Base-by-base conservation (phyloP, 2,329 filamentous ascomycete genomes). In the Aspergillus pseudonomiae region DNA sequence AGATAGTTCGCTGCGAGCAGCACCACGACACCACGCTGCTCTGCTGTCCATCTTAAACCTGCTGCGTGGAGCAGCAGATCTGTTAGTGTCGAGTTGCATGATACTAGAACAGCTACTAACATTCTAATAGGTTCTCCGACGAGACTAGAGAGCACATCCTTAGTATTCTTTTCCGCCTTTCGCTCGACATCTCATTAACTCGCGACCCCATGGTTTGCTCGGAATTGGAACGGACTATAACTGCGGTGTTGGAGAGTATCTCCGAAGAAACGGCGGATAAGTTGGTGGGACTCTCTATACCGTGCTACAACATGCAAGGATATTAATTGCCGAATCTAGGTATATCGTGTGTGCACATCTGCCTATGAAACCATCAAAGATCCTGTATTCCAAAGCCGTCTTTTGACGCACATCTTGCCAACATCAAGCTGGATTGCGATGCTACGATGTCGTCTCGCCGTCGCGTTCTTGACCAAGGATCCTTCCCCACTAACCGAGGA, bases 381-480 rank as follows among this genome's bases (percentile, higher is more conserved):
- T 54, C 62, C 72, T 16, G 68, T 69, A 32, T 73, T 82, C 6
- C 80, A 81, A 67, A 76, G 71, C 55, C 77, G 77, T 46, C 68
- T 82, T 12, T 67, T 82, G 9, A 74, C 71, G 36, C 75, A 81
- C 58, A 78, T 82, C 24, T 64, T 76, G 16, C 78, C 80, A 24
- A 75, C 73, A 4, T 76, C 74, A 11, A 67, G 69, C 14, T 71
- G 73, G 63, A 74, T 79, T 28, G 75, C 77, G n/a, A 60, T 72
- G n/a, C 66, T 81, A n/a, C 73, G 80, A 54, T 77, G 75, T 46
- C 76, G 77, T 21, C 75, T 83, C 5, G 78, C 79, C 14, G 55
- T 74, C 24, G 70, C 75, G 11, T 80, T 79, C 58, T 64, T 80
- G 39, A 69, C 73, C 6, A 65, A 62, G n/a, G 71, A 73, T n/a